phyloP scores from a whole-genome alignment of 495 filamentous ascomycete genomes.

The Ramalina intermedia region DNA sequence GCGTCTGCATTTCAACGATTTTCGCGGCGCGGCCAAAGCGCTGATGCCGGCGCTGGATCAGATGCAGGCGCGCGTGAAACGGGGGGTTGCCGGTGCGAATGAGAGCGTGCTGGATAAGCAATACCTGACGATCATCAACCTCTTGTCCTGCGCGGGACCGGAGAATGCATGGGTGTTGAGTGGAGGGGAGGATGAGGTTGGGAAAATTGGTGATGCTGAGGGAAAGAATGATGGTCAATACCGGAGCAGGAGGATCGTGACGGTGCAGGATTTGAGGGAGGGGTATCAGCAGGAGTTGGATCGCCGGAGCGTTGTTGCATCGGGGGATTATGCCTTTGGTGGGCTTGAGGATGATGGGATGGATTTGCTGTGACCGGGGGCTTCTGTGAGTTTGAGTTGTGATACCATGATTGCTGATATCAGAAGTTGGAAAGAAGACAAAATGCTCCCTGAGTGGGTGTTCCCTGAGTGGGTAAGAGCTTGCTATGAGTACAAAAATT shows the following conservation, averaged over 20 bases:
- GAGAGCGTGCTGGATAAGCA: conserved; percentile 42
- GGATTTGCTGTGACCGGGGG: conserved; percentile 10
- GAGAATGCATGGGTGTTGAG: conserved; percentile 58
- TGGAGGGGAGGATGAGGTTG: conserved; percentile 23
- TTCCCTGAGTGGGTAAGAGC: too few relatives aligned
- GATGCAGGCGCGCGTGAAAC: conserved; percentile 39
- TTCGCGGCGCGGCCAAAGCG: conserved; percentile 72
- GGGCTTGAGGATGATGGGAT: conserved; percentile 20
- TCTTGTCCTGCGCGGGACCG: conserved; percentile 65
- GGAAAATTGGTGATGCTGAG: conserved; percentile 1
- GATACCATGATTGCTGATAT: too few relatives aligned
- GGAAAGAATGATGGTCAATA: background rate
- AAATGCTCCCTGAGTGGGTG: too few relatives aligned
- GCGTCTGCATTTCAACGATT: conserved; percentile 69
- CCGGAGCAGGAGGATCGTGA: conserved; percentile 40
- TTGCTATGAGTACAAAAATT: too few relatives aligned
- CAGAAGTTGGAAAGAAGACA: too few relatives aligned
- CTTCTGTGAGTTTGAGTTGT: too few relatives aligned
- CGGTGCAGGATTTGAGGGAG: conserved; percentile 65
- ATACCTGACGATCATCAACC: conserved; percentile 78
- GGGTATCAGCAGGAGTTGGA: conserved; percentile 83
- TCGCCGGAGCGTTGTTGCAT: conserved; percentile 46
- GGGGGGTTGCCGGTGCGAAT: conserved; percentile 40
- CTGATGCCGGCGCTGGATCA: conserved; percentile 53
- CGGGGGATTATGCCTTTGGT: conserved; percentile 47